Conservation (phyloP, 2,329 filamentous ascomycete genomes). For the Setomelanomma holmii region DNA sequence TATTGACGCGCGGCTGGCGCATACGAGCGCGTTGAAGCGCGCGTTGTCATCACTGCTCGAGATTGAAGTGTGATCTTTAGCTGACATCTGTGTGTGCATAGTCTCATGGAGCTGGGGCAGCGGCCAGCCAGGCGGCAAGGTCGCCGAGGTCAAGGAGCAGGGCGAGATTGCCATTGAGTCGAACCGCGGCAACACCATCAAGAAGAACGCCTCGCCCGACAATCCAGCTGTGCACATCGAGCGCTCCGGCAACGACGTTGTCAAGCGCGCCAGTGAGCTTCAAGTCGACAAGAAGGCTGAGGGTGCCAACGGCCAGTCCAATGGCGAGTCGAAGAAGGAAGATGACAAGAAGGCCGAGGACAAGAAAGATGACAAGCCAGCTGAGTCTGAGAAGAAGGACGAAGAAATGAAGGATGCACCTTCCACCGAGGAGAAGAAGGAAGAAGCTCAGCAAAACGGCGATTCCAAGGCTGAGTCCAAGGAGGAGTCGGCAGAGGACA, state of each 20-base stretch:
- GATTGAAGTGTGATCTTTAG: constrained; percentile 17
- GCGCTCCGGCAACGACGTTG: constrained; percentile 68
- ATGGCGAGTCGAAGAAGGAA: constrained; percentile 47
- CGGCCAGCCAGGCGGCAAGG: constrained; percentile 63
- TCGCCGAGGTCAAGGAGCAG: constrained; percentile 63
- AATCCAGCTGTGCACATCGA: constrained; percentile 68
- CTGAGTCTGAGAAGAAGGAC: constrained; percentile 43
- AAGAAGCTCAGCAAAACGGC: constrained; percentile 8
- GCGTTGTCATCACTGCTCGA: constrained; percentile 18
- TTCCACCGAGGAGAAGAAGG: constrained; percentile 40
- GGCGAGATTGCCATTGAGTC: constrained; percentile 68
- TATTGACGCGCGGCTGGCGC: constrained; percentile 5
- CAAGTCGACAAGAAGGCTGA: constrained; percentile 59
- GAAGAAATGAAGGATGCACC: constrained; percentile 32
- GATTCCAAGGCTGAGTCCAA: constrained; percentile 42
- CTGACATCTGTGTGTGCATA: constrained; percentile 38
- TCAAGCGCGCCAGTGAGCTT: constrained; percentile 68
- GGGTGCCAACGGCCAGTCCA: constrained; percentile 40
- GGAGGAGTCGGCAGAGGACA: constrained; percentile 43
- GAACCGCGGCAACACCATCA: constrained; percentile 68
- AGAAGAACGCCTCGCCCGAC: constrained; percentile 66
- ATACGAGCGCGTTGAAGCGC: constrained; percentile 11
- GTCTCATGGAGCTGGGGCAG: constrained; percentile 70
- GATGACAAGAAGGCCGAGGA: constrained; percentile 38
- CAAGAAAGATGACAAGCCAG: constrained; percentile 41